Evolutionary conservation across 768 basidiomycete species (phyloP), one percentile per base, ranked within the genome.

Genomic region (Podaxis sp.): DNA sequence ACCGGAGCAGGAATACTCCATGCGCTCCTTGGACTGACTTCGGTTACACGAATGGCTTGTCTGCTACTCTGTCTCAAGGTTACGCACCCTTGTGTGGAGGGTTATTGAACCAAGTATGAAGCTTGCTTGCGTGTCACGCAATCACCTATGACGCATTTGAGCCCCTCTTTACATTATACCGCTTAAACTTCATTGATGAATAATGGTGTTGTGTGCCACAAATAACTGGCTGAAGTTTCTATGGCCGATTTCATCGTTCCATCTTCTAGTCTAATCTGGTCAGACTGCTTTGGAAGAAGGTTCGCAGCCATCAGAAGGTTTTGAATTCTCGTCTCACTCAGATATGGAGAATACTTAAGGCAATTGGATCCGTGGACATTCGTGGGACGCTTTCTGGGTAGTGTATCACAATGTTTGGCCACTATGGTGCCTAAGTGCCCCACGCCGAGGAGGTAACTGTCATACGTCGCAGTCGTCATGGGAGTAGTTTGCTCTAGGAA

Each of bases 81-180:
- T 13, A 13, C n/a, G 14, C 13, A 13, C 13, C 40, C n/a, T 42
- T 42, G 3, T 18, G 4, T 18, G 40, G 3, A 42, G 40, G n/a
- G 40, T 13, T 13, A 18, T 42, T 42, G 10, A 35, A 21, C 18
- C 32, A 11, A 10, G 36, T 28, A 37, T 32, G n/a, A 16, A 38
- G 35, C 5, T 3, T 32, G 35, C 35, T 16, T 53, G 51, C n/a
- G n/a, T 21, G 18, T n/a, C 11, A 38, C 23, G 56, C 36, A 5
- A 57, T 57, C 56, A 57, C 9, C 32, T 48, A 57, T 57, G 56
- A 57, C 56, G 56, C 56, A 37, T n/a, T 32, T 5, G 16, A 21
- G 25, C 16, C 35, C 36, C 36, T 54, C 18, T 48, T 37, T 18
- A 38, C 35, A 35, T 57, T 57, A 36, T 14, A 35, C 38, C 40